phyloP scores from a whole-genome alignment of 257 asterid genomes.

The Paulownia fortunei region DNA sequence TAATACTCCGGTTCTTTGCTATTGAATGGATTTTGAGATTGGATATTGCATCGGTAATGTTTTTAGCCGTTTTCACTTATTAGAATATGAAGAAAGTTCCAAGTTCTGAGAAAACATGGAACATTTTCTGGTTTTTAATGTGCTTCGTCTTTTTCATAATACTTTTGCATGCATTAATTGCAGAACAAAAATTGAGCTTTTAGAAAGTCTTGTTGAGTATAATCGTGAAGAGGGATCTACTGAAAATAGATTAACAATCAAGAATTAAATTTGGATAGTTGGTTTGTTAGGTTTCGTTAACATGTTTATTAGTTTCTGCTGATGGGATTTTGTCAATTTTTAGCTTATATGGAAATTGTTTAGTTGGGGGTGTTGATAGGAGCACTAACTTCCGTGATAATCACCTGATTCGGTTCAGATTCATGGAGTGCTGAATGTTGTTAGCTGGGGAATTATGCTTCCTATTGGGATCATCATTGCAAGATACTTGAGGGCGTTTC shows the following conservation, averaged over 20 bases:
- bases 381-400: slow-evolving; percentile 2
- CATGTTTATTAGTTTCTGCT: not conserved
- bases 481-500: slow-evolving; percentile 64
- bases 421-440: slow-evolving; percentile 82
- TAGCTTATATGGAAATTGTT: not conserved
- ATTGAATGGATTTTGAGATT: not conserved
- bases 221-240: slow-evolving; percentile 12
- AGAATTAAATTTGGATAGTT: not conserved
- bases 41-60: not conserved
- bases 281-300: not conserved
- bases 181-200: not conserved
- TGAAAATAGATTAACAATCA: not conserved
- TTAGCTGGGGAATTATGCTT: slow-evolving; percentile 90
- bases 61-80: not conserved
- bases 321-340: slow-evolving; percentile 19
- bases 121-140: not conserved
- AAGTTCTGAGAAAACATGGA: not conserved
- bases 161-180: not conserved
- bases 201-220: not conserved
- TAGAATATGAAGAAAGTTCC: not conserved
- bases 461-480: slow-evolving; percentile 74
- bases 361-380: slow-evolving; percentile 5
- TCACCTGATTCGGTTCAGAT: slow-evolving; percentile 71
- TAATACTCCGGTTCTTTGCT: not conserved
- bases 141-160: not conserved